Evolutionary conservation across 805 yeast genomes (phyloP), one percentile per base, ranked within the genome.

Genomic region (Myxozyma udenii): DNA sequence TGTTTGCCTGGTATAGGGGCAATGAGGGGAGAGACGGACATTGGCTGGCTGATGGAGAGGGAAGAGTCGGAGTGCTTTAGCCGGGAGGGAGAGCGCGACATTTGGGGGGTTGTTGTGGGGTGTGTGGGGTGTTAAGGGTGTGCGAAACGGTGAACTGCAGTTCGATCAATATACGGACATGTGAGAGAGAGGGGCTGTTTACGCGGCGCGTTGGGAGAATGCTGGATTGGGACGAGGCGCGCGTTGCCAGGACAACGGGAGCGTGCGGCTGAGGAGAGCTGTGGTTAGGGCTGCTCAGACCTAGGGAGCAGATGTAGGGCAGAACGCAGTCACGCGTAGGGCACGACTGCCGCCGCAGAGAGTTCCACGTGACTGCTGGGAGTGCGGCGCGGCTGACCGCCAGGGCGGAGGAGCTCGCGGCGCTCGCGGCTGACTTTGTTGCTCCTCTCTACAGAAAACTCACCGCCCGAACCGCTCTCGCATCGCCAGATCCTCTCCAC

Each of bases 1-100:
- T n/a, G n/a, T n/a, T n/a, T n/a, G n/a, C 26, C 21, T 33, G 44
- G 25, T 48, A 51, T 46, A 58, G 48, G 28, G 49, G 48, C 19
- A 48, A 37, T 12, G 55, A 53, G 37, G 39, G 39, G 16, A 40
- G 16, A 9, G 50, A 46, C 26, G 39, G 7, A 35, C 33, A 28
- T 28, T 14, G 33, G 33, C 12, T 28, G 14, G 33, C 41, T 50
- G 24, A 64, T 38, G 53, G 61, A 62, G 19, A 46, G 42, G 35
- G 58, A 51, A 25, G 66, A 61, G 37, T 62, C 64, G 28, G 68
- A 61, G 58, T 54, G 61, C 23, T 51, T 59, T 32, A 60, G 45
- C 18, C 60, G 43, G 9, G 47, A 40, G 6, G 30, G 19, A 3
- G 44, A 39, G 4, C 33, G 18, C 21, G 49, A 46, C 49, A 46